A percentile compares a stretch with the other conserved stretches of the same genome.
Conservation (phyloP, 148 eudicot genomes). For the Heliosperma pusillum region DNA sequence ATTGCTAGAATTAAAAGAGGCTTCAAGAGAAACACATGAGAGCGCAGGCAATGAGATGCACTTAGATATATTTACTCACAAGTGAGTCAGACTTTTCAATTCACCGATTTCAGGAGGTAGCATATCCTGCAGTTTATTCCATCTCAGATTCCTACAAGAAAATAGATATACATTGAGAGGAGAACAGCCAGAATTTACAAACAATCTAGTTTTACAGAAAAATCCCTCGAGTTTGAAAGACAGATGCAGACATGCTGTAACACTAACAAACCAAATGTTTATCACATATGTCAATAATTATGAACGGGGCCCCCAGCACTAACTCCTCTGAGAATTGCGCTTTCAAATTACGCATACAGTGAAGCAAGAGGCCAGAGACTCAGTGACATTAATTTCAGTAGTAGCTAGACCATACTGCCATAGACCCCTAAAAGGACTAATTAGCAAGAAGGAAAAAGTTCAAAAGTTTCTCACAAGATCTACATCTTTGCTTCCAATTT, state of each 20-base stretch:
- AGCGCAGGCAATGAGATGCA: background rate
- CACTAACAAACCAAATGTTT: no score
- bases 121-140: constrained; percentile 95
- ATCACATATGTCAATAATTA: no score
- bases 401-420: no score
- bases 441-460: no score
- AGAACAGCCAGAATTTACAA: background rate
- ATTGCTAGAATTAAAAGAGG: constrained; percentile 7
- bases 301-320: no score
- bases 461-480: no score
- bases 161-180: background rate
- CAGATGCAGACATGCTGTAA: background rate
- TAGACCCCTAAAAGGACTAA: no score
- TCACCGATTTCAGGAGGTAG: constrained; percentile 95
- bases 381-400: no score
- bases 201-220: background rate
- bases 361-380: no score
- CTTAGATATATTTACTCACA: constrained; percentile 50
- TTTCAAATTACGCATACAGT: no score
- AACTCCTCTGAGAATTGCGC: no score
- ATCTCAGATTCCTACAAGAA: constrained; percentile 70
- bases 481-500: no score
- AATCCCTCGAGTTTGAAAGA: background rate
- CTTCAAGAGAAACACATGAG: constrained; percentile 1
- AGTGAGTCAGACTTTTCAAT: constrained; percentile 84